These are phyloP conservation scores for Canariomyces notabilis DNA, from an alignment of 2,329 filamentous ascomycete genomes.

Conservation along the genomic window DNA sequence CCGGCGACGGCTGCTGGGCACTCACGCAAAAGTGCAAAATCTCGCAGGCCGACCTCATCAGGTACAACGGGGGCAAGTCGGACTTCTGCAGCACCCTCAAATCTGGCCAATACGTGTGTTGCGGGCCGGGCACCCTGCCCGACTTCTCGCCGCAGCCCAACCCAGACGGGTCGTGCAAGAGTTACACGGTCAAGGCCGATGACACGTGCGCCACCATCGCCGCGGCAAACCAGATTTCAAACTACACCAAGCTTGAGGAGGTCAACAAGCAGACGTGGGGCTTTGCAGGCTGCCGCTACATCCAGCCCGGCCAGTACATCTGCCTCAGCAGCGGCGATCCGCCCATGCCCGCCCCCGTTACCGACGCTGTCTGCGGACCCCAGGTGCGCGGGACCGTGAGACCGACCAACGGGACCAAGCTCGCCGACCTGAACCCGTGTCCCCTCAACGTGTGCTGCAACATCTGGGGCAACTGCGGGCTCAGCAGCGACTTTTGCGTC, in stretches of 20 bases:
- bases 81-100: conserved; percentile 26
- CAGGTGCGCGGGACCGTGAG: conserved; percentile 34
- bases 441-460: conserved; percentile 40
- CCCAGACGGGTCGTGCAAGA: conserved; percentile 32
- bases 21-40: conserved; percentile 9
- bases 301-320: conserved; percentile 21
- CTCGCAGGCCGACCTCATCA: conserved; percentile 6
- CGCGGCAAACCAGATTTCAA: conserved; percentile 28
- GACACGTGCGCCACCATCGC: conserved; percentile 32
- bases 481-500: conserved; percentile 29
- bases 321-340: conserved; percentile 21
- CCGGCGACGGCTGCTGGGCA: not conserved
- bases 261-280: conserved; percentile 41
- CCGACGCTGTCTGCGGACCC: conserved; percentile 42
- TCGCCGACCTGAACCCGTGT: conserved; percentile 42
- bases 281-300: conserved; percentile 31
- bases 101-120: conserved; percentile 34
- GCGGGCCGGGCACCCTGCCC: conserved; percentile 32
- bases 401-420: conserved; percentile 26
- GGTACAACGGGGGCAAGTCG: conserved; percentile 30
- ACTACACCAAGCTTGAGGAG: conserved; percentile 30
- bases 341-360: conserved; percentile 36
- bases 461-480: conserved; percentile 28
- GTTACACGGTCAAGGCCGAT: conserved; percentile 29
- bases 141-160: conserved; percentile 33